phyloP scores from a whole-genome alignment of 2,329 filamentous ascomycete genomes.

The Epichloe sylvatica region DNA sequence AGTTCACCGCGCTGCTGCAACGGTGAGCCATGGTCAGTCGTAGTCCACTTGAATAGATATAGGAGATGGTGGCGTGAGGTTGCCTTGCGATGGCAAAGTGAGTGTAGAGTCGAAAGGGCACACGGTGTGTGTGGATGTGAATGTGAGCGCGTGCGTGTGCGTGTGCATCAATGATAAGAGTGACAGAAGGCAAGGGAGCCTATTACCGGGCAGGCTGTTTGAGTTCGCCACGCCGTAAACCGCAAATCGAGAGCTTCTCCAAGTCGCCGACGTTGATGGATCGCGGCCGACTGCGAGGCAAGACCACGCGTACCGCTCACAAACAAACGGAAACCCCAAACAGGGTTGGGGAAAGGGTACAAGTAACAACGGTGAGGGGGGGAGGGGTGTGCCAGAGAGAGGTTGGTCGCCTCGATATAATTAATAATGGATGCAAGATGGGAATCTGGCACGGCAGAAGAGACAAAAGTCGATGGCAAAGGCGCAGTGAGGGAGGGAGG shows the following conservation, averaged over 20 bases:
- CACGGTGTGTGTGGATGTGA: background rate
- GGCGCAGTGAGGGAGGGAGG: background rate
- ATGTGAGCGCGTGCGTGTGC: background rate
- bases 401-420: constrained; percentile 7
- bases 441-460: constrained; percentile 12
- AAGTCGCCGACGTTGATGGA: constrained; percentile 6
- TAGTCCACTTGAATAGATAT: constrained; percentile 1
- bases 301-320: constrained; percentile 18
- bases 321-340: too few relatives aligned
- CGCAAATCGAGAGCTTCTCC: background rate
- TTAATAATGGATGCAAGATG: constrained; percentile 5
- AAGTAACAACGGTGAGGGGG: background rate
- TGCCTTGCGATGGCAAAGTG: background rate
- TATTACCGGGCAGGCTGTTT: constrained; percentile 7
- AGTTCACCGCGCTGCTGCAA: background rate
- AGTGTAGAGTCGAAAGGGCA: background rate
- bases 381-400: background rate
- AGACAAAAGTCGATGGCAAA: constrained; percentile 2
- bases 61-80: background rate
- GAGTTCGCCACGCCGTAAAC: constrained; percentile 5
- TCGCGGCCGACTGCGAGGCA: constrained; percentile 6
- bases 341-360: constrained; percentile 2
- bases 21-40: constrained; percentile 10
- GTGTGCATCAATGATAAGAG: constrained; percentile 1
- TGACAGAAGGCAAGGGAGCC: constrained; percentile 4